Conservation (phyloP, 139 green algal genomes). For the Coelastrella sp. region DNA sequence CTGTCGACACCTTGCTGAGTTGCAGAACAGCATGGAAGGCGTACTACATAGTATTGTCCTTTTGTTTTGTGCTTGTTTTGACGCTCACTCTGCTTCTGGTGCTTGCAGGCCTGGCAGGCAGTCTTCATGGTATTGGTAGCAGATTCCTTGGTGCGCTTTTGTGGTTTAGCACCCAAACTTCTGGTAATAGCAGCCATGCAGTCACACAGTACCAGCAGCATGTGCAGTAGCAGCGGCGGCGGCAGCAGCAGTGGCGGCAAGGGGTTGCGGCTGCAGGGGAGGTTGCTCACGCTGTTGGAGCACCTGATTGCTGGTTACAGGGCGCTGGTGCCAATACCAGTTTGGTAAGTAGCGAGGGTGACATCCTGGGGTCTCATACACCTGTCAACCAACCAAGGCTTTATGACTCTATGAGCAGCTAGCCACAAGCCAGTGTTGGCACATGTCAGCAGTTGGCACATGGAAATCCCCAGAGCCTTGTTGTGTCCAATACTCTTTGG, state of each 20-base stretch:
- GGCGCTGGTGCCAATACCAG: constrained; percentile 60
- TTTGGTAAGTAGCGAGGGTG: constrained; percentile 60
- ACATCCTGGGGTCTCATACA: not conserved
- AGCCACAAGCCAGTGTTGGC: not conserved
- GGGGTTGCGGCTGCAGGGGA: constrained; percentile 40
- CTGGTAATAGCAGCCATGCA: constrained; percentile 44
- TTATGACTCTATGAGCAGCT: not conserved
- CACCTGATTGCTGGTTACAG: constrained; percentile 62
- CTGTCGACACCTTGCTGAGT: no score
- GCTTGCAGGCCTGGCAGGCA: constrained; percentile 55
- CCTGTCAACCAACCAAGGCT: not conserved
- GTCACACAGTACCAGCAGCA: constrained; percentile 36
- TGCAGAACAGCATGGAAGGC: no score
- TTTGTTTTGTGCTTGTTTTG: no score
- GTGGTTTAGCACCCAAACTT: constrained; percentile 64
- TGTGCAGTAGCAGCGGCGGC: constrained; percentile 50
- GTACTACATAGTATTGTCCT: no score
- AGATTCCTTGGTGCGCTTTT: constrained; percentile 62
- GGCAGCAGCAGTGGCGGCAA: constrained; percentile 48
- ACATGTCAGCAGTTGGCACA: no score
- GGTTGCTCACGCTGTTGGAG: constrained; percentile 67
- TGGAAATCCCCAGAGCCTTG: no score
- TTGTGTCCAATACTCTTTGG: not conserved
- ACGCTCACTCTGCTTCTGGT: no score
- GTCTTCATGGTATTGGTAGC: constrained; percentile 57